Evolutionary conservation across 768 basidiomycete species (phyloP), one percentile per base, ranked within the genome.

Genomic region (Phallus indusiatus): DNA sequence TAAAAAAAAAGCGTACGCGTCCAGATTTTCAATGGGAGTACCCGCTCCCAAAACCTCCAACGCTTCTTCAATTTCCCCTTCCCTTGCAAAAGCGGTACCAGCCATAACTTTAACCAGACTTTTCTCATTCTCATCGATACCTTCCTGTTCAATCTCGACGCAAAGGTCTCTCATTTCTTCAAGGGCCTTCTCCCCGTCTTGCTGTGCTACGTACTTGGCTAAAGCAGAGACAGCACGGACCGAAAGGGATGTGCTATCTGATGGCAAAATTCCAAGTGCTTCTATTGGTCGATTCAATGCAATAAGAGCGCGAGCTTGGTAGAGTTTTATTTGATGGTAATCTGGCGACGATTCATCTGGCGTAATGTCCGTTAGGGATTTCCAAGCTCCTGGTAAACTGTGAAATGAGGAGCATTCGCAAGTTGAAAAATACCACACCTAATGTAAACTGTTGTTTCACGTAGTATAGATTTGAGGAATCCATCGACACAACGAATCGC

Each of bases 21-120:
- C 94, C 37, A 93, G 79, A 65, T 90, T 88, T 62, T 86, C 81
- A 34, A 82, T 82, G 52, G 84, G 86, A 6, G 80, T 68, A 47
- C 80, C 79, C 11, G 74, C 81, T 7, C 85, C 84, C 34, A 97
- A 76, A 0, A 90, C 94, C 71, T 95, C 94, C 22, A 96, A 74
- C 1, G 93, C 94, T 72, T 97, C 94, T 71, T 96, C 94, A 11
- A 88, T 72, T 72, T 96, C 94, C 1, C 85, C 87, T 16, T 89
- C 89, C 35, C 81, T 75, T 16, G 85, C 80, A 69, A 95, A 95
- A 0, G 91, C 90, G 12, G 86, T 91, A n/a, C 85, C 92, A 33
- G 90, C 90, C 18, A 91, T 72, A 28, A 90, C 88, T 55, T 83
- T 77, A 6, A 94, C 90, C 48, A 83, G 69, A 18, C 82, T 81